A percentile compares a stretch with the other conserved stretches of the same genome.
Conservation (phyloP, 1,284 basidiomycete species). For the Meripilus lineatus region DNA sequence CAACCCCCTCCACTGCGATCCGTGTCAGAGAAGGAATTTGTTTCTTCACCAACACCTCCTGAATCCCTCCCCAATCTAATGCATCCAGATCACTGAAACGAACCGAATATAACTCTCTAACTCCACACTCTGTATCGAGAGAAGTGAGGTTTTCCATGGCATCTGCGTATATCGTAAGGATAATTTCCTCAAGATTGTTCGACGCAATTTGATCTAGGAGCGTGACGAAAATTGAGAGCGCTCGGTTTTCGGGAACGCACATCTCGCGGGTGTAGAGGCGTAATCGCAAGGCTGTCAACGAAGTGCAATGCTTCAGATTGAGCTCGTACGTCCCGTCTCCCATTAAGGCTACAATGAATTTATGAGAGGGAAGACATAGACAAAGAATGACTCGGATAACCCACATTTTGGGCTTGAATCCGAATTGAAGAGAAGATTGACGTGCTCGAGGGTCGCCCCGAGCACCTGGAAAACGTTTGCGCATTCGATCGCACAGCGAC, state of each 20-base stretch:
- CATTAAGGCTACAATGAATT: background rate
- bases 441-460: background rate
- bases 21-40: constrained; percentile 4
- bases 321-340: constrained; percentile 12
- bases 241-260: constrained; percentile 19
- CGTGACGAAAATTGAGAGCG: constrained; percentile 24
- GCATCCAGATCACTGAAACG: constrained; percentile 19
- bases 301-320: constrained; percentile 11
- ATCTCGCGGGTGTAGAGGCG: constrained; percentile 21
- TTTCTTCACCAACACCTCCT: constrained; percentile 7
- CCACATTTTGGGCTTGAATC: background rate
- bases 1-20: constrained; percentile 16
- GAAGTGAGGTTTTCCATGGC: constrained; percentile 20
- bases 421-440: background rate
- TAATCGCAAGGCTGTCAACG: constrained; percentile 15
- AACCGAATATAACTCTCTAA: constrained; percentile 16
- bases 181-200: constrained; percentile 18
- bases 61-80: constrained; percentile 19
- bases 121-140: constrained; percentile 23
- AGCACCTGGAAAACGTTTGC: too few species aligned
- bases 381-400: background rate
- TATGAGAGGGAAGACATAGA: background rate
- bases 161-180: constrained; percentile 18
- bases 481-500: too few species aligned
- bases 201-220: constrained; percentile 22